Evolutionary conservation across 2,329 filamentous ascomycete species (phyloP).

Genomic region (Talaromyces sp.): DNA sequence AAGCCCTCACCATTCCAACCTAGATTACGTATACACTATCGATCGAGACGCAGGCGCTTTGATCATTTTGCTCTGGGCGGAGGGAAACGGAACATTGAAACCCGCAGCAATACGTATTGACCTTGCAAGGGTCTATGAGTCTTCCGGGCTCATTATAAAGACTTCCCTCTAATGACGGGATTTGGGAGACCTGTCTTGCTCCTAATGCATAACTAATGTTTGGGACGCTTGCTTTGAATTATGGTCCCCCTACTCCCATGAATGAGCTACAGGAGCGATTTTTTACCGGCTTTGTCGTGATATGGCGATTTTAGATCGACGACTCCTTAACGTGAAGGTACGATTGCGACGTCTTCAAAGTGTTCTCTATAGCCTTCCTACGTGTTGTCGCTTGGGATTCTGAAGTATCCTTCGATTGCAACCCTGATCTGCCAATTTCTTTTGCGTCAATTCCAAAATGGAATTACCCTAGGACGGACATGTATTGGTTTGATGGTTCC

Average conservation of each 20-base stretch:
- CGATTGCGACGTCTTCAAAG: conserved; percentile 18
- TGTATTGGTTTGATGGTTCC: conserved; percentile 3
- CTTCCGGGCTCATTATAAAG: not conserved
- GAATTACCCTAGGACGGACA: not conserved
- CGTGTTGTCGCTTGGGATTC: conserved; percentile 23
- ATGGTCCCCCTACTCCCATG: conserved; percentile 18
- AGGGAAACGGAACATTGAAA: not conserved
- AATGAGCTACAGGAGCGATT: conserved; percentile 25
- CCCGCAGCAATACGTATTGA: not conserved
- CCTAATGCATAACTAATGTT: not conserved
- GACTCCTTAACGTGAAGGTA: conserved; percentile 22
- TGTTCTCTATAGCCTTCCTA: conserved; percentile 19
- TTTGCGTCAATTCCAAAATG: conserved; percentile 11
- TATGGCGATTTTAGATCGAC: conserved; percentile 24
- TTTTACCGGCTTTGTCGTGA: conserved; percentile 22
- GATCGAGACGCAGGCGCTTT: conserved; percentile 20
- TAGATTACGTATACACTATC: conserved; percentile 25
- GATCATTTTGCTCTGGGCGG: conserved; percentile 16
- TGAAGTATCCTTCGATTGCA: conserved; percentile 17
- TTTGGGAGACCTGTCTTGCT: too few relatives aligned
- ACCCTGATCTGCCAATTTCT: conserved; percentile 18
- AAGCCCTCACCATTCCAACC: conserved; percentile 19
- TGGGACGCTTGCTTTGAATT: conserved; percentile 16
- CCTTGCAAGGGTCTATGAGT: conserved; percentile 4
- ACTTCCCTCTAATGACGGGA: too few relatives aligned